phyloP scores from a whole-genome alignment of 768 basidiomycete genomes.

The Mycena pura region DNA sequence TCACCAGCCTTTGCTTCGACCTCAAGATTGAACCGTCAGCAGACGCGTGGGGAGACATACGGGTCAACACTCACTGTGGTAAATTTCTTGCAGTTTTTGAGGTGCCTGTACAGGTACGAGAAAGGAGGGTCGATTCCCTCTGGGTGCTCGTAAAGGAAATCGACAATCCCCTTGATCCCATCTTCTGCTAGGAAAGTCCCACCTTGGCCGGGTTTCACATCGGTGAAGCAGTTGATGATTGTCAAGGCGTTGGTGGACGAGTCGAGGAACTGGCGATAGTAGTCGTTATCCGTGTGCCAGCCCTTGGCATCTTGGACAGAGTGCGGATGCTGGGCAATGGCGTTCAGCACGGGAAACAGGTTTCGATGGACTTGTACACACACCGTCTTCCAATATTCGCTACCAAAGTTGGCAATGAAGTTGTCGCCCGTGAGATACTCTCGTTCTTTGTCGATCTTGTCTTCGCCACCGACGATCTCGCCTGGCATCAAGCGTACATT shows the following conservation, averaged over 20 bases:
- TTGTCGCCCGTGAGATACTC: slow-evolving; percentile 22
- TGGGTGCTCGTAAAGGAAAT: slow-evolving; percentile 22
- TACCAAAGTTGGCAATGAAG: slow-evolving; percentile 23
- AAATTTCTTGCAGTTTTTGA: slow-evolving; percentile 17
- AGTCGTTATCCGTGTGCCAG: slow-evolving; percentile 23
- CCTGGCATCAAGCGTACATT: slow-evolving; percentile 14
- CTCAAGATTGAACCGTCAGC: slow-evolving; percentile 14
- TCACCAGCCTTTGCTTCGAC: slow-evolving; percentile 18
- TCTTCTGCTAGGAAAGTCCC: slow-evolving; percentile 22
- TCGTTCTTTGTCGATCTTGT: slow-evolving; percentile 22
- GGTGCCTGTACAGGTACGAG: slow-evolving; percentile 17
- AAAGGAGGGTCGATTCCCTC: slow-evolving; percentile 20
- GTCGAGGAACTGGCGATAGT: slow-evolving; percentile 24
- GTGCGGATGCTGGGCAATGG: slow-evolving; percentile 13
- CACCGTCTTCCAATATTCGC: slow-evolving; percentile 21
- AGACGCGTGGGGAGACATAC: neutral
- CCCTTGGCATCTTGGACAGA: slow-evolving; percentile 14
- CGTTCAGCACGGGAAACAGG: slow-evolving; percentile 4
- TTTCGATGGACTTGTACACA: neutral
- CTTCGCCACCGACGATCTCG: slow-evolving; percentile 21
- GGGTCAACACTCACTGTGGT: slow-evolving; percentile 9
- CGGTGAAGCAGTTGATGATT: slow-evolving; percentile 22
- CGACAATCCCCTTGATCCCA: slow-evolving; percentile 21
- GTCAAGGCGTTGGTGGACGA: slow-evolving; percentile 16
- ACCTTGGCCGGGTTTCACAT: slow-evolving; percentile 19